Evolutionary conservation across 306 rosid genomes (phyloP), one percentile per base, ranked within the genome.

Genomic region (Neltuma alba): DNA sequence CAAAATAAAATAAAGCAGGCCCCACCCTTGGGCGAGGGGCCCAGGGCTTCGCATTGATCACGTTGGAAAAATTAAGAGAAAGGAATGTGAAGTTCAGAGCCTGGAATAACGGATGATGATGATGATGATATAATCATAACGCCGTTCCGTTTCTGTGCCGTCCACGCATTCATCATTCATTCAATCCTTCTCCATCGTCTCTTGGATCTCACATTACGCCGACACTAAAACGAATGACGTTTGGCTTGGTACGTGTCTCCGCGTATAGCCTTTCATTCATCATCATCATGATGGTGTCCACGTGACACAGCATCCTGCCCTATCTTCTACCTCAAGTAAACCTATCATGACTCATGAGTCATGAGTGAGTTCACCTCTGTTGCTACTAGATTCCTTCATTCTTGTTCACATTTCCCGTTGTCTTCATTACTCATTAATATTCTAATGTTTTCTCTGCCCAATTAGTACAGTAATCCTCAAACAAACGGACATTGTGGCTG

Each of bases 231-330:
- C 72, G 54, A 40, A n/a, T 63, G 85, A 83, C 87, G 86, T 68
- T 79, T 75, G 62, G 52, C 2, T 47, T 28, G 13, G 27, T 77
- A 57, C 79, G 75, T 85, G 86, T 15, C 37, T 50, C 44, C 12
- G 80, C 79, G 82, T 83, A 86, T n/a, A n/a, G 80, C 68, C 21
- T 23, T 20, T 54, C 82, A 45, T 48, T 48, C 55, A 77, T 64
- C 73, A 33, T 80, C 82, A n/a, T n/a, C n/a, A n/a, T n/a, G n/a
- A n/a, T n/a, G n/a, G 73, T 72, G 40, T 61, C 77, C 88, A 79
- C 87, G 81, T 83, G 81, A 72, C 82, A 42, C 21, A 78, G 21
- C 80, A 62, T 40, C 40, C 25, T 27, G 30, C 21, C 57, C 57
- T 3, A 18, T 47, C n/a, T 7, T 50, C 57, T 2, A 1, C 20